phyloP scores from a whole-genome alignment of 108 stramenopile species.

The Seminavis robusta region DNA sequence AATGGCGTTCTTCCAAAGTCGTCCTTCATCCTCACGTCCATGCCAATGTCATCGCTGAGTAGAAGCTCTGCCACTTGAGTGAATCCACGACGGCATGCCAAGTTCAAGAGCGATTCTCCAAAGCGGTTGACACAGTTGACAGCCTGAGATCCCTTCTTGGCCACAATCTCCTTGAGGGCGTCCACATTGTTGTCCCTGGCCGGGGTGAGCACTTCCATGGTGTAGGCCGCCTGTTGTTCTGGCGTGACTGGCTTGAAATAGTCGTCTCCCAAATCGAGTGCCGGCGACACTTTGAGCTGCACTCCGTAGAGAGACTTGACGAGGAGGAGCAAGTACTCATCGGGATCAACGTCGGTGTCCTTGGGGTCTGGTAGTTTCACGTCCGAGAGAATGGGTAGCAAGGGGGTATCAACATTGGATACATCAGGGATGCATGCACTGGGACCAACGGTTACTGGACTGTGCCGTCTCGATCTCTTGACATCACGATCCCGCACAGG shows the following conservation, averaged over 20 bases:
- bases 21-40: conserved; percentile 59
- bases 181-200: conserved; percentile 53
- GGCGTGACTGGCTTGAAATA: conserved; percentile 45
- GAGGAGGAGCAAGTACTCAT: conserved; percentile 33
- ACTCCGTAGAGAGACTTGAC: conserved; percentile 26
- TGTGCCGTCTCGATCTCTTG: too few relatives aligned
- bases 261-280: conserved; percentile 28
- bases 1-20: conserved; percentile 85
- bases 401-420: too few relatives aligned
- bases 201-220: conserved; percentile 38
- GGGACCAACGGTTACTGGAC: too few relatives aligned
- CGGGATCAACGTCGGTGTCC: conserved; percentile 27
- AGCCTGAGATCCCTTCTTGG: conserved; percentile 10
- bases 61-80: conserved; percentile 56
- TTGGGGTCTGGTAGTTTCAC: conserved; percentile 9
- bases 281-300: conserved; percentile 20
- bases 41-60: conserved; percentile 33
- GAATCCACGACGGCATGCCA: conserved; percentile 80
- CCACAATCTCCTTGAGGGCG: conserved; percentile 27
- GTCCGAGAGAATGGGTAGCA: too few relatives aligned
- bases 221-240: conserved; percentile 66
- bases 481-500: too few relatives aligned
- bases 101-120: conserved; percentile 80
- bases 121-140: conserved; percentile 77
- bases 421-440: too few relatives aligned